These are phyloP conservation scores for Russula lepida DNA, from an alignment of 768 basidiomycete species.

Conservation along the genomic window DNA sequence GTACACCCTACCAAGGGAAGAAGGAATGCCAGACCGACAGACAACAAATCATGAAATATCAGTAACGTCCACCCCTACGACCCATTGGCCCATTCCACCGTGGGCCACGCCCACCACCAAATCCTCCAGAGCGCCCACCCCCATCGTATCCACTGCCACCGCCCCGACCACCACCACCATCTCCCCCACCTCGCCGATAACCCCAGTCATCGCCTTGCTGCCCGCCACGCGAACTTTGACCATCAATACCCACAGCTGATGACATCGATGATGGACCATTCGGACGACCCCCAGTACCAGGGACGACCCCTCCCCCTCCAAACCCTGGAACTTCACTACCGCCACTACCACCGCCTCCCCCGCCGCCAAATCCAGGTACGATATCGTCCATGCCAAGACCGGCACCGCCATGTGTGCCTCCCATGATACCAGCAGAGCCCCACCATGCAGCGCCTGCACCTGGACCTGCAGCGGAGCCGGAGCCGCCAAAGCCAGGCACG, in stretches of 20 bases:
- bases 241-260: neutral
- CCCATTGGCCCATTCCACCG: constrained; percentile 14
- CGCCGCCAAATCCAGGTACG: constrained; percentile 30
- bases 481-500: constrained; percentile 65
- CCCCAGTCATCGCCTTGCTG: constrained; percentile 12
- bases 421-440: constrained; percentile 18
- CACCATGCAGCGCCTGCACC: constrained; percentile 19
- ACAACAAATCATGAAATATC: neutral
- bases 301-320: neutral
- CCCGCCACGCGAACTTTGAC: neutral
- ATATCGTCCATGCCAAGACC: constrained; percentile 44
- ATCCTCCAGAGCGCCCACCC: constrained; percentile 24
- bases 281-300: neutral
- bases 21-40: neutral
- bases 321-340: neutral
- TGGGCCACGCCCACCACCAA: constrained; percentile 24
- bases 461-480: constrained; percentile 25
- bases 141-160: constrained; percentile 29
- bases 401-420: constrained; percentile 23
- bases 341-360: constrained; percentile 28
- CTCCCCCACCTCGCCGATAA: constrained; percentile 24
- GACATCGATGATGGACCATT: neutral
- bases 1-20: neutral
- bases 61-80: constrained; percentile 13
- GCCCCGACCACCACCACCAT: constrained; percentile 26